phyloP scores from a whole-genome alignment of 768 basidiomycete genomes.

The Rhizopogon vinicolor region DNA sequence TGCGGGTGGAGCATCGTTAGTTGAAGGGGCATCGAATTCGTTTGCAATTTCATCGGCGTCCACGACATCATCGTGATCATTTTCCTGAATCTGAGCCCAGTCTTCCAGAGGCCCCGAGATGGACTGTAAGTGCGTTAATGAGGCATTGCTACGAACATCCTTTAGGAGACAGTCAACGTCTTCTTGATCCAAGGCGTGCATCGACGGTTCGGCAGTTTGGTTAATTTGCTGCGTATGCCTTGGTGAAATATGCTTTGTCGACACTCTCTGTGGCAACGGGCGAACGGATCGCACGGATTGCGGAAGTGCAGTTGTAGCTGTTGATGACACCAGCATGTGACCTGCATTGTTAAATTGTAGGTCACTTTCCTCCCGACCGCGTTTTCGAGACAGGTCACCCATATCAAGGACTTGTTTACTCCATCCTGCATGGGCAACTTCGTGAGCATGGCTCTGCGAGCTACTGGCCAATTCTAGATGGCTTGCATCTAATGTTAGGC shows the following conservation, averaged over 20 bases:
- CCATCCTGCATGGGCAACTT: background rate
- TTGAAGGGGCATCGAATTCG: conserved; percentile 7
- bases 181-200: background rate
- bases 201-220: background rate
- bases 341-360: background rate
- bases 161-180: conserved; percentile 13
- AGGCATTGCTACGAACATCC: conserved; percentile 14
- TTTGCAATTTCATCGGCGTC: background rate
- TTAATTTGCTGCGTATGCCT: background rate
- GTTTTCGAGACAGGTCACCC: background rate
- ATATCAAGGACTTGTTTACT: background rate
- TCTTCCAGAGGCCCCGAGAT: conserved; percentile 5
- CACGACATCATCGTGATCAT: conserved; percentile 15
- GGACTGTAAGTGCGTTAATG: background rate
- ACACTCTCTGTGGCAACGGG: conserved; percentile 18
- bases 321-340: background rate
- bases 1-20: conserved; percentile 10
- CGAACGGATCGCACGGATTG: conserved; percentile 2
- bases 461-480: background rate
- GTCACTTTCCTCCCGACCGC: background rate
- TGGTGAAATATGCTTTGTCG: background rate
- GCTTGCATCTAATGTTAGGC: background rate
- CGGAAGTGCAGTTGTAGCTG: background rate
- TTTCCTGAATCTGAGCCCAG: conserved; percentile 24
- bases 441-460: background rate